Evolutionary conservation across 768 basidiomycete genomes (phyloP), one percentile per base, ranked within the genome.

Genomic region (Fomitopsis serialis): DNA sequence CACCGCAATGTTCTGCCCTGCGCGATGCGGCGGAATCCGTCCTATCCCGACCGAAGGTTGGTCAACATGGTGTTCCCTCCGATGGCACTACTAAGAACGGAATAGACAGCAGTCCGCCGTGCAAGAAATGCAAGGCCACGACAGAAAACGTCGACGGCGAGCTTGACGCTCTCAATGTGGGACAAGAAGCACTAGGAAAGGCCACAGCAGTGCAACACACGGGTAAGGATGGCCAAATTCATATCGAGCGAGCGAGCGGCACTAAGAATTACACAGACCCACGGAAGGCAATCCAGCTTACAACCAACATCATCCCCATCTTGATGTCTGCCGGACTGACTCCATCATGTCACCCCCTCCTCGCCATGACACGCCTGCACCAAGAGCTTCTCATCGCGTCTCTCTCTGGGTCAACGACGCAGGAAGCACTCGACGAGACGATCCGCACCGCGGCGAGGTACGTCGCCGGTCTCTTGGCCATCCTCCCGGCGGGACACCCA

Each of bases 141-240:
- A 74, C 84, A 0, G 68, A 69, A 25, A 71, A 76, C 50, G 74
- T 77, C 0, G 78, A 81, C 46, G 73, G 78, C 11, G 71, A 87
- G 1, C 64, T 82, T 1, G 88, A 91, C 61, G 82, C 81, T 11
- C 54, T 84, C 17, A 78, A 82, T 35, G 70, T 92, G 13, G 88
- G 86, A 2, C 78, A 85, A 66, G 87, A 91, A 65, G 89, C 78
- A 6, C 72, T 92, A 1, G 79, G 85, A 52, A 92, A 90, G 63
- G 89, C 89, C 4, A 79, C 75, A 5, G 62, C 66, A 23, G 66
- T 89, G 22, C 85, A 92, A 57, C 76, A 75, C 46, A 72, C 71
- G 58, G 80, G 89, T 88, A 52, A 10, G 68, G 59, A 4, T 29
- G 34, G 17, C 15, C 25, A n/a, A n/a, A n/a, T n/a, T n/a, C n/a